Conservation (phyloP, 345 rosid genomes). For the Citrus trifoliata region DNA sequence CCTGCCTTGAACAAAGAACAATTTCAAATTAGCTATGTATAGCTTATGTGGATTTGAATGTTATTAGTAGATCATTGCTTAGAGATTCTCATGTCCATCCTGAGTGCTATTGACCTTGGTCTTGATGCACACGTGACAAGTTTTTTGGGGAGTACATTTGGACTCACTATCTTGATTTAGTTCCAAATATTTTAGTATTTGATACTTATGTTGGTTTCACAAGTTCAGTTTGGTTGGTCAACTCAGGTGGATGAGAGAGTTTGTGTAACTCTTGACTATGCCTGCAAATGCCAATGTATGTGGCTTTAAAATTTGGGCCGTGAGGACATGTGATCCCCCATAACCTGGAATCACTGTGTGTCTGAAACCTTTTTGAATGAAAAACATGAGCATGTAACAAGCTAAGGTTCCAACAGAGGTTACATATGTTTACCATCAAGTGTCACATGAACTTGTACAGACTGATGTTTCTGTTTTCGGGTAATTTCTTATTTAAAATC, state of each 20-base stretch:
- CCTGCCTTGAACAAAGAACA: background rate
- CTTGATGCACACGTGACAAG: too few species aligned
- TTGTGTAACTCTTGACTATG: conserved; percentile 1
- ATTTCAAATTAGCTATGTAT: background rate
- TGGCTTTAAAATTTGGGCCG: conserved; percentile 4
- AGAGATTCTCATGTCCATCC: background rate
- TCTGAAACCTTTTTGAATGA: background rate
- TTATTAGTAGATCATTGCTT: background rate
- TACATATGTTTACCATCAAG: background rate
- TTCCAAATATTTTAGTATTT: conserved; percentile 5
- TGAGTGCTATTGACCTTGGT: background rate
- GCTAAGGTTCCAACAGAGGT: background rate
- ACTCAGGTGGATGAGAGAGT: conserved; percentile 1
- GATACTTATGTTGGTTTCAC: background rate
- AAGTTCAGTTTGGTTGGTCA: background rate
- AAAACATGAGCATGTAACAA: background rate
- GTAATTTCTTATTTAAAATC: background rate
- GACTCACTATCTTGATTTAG: conserved; percentile 13
- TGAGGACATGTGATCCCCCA: conserved; percentile 9
- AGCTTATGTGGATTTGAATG: background rate
- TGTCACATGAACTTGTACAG: background rate
- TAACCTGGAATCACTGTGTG: background rate
- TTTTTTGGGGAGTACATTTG: conserved; percentile 7
- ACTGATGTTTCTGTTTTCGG: background rate
- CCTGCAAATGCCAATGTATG: background rate